These are phyloP conservation scores for Ramaria sp. DNA, from an alignment of 768 basidiomycete genomes.

Conservation along the genomic window DNA sequence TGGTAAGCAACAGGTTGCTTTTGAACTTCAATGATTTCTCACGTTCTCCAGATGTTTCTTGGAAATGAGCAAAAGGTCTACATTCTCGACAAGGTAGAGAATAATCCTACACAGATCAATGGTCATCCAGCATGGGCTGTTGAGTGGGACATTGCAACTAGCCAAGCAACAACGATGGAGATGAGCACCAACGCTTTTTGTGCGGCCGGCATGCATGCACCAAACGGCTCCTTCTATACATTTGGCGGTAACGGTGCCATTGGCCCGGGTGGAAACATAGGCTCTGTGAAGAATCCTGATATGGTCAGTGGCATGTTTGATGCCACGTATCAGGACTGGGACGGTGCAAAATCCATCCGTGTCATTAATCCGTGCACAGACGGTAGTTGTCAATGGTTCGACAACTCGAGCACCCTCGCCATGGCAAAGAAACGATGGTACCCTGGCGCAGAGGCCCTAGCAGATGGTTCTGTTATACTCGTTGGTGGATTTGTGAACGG, in stretches of 20 bases:
- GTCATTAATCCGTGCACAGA: constrained; percentile 65
- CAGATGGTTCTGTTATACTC: constrained; percentile 68
- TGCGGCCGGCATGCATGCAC: constrained; percentile 72
- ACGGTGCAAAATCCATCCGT: constrained; percentile 72
- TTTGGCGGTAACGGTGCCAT: constrained; percentile 76
- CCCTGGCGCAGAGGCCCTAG: constrained; percentile 61
- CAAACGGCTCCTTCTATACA: constrained; percentile 64
- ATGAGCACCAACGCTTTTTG: constrained; percentile 69
- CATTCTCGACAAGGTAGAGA: constrained; percentile 86
- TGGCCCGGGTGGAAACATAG: constrained; percentile 50
- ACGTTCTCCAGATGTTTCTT: constrained; percentile 55
- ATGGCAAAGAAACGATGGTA: constrained; percentile 74
- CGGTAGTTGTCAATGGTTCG: constrained; percentile 59
- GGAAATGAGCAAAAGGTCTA: constrained; percentile 76
- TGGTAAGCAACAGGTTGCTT: constrained; percentile 27
- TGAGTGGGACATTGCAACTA: constrained; percentile 59
- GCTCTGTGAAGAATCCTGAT: constrained; percentile 36
- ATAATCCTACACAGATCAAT: constrained; percentile 53
- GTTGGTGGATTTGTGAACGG: constrained; percentile 76
- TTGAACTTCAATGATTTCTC: neutral
- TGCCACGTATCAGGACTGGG: constrained; percentile 64
- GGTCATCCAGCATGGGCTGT: constrained; percentile 64
- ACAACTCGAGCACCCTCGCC: constrained; percentile 46
- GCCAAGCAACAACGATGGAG: constrained; percentile 55
- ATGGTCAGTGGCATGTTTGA: constrained; percentile 46